These are phyloP conservation scores for Leccinum proximum DNA, from an alignment of 1,284 basidiomycete genomes.

Conservation along the genomic window DNA sequence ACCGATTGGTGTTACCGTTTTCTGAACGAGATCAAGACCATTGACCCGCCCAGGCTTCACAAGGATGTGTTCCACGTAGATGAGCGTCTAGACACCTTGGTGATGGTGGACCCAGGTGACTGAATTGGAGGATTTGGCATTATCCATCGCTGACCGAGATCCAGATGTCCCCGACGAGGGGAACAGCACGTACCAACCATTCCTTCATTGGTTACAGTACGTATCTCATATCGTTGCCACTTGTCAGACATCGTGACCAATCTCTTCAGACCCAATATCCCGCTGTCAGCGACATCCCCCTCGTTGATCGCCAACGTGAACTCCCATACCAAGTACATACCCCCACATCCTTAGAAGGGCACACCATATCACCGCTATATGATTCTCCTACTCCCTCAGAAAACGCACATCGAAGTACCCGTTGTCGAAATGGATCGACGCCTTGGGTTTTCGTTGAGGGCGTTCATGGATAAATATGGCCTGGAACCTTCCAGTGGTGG, in stretches of 20 bases:
- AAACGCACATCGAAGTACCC: constrained; percentile 38
- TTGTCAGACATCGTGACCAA: neutral
- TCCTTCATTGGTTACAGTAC: constrained; percentile 87
- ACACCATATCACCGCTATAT: constrained; percentile 88
- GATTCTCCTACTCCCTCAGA: constrained; percentile 74
- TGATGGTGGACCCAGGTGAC: constrained; percentile 84
- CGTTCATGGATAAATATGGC: constrained; percentile 54
- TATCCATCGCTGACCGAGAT: constrained; percentile 8
- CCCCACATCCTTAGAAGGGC: constrained; percentile 86
- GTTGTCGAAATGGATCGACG: constrained; percentile 39
- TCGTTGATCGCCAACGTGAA: constrained; percentile 39
- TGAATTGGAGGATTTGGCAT: neutral
- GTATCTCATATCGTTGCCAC: constrained; percentile 23
- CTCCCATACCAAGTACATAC: constrained; percentile 69
- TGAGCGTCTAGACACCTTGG: constrained; percentile 80
- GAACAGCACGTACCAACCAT: constrained; percentile 64
- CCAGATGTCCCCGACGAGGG: constrained; percentile 78
- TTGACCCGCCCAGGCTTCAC: constrained; percentile 58
- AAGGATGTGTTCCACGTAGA: constrained; percentile 81
- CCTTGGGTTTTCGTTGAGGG: constrained; percentile 60
- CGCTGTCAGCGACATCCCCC: constrained; percentile 60
- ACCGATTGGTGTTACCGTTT: neutral
- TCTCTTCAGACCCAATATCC: constrained; percentile 69
- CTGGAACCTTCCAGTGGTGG: constrained; percentile 55
- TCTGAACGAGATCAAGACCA: constrained; percentile 43